These are phyloP conservation scores for Leccinellum rugosiceps DNA, from an alignment of 768 basidiomycete genomes.

Conservation along the genomic window DNA sequence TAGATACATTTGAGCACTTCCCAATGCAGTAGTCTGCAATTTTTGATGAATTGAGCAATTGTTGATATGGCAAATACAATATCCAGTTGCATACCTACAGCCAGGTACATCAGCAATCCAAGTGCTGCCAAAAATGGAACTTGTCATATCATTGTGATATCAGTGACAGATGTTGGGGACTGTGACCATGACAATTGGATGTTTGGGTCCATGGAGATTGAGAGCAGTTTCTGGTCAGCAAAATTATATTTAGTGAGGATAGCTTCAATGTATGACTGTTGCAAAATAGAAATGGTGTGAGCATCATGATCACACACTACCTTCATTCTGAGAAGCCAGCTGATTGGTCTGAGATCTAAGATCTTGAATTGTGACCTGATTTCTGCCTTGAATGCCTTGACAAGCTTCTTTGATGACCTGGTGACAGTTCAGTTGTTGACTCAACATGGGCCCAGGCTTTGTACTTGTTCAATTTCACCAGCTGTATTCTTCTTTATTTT, in stretches of 20 bases:
- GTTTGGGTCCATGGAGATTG: constrained; percentile 32
- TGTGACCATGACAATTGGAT: constrained; percentile 18
- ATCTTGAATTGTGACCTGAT: not conserved
- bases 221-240: constrained; percentile 21
- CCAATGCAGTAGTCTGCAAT: not conserved
- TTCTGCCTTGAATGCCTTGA: not conserved
- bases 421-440: constrained; percentile 15
- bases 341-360: not conserved
- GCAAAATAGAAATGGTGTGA: not conserved
- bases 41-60: not conserved
- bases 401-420: not conserved
- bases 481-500: too few species aligned
- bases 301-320: not conserved
- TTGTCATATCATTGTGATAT: constrained; percentile 21
- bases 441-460: constrained; percentile 2
- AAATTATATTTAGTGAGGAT: constrained; percentile 31
- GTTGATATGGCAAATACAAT: not conserved
- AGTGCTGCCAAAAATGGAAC: constrained; percentile 25
- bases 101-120: not conserved
- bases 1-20: not conserved
- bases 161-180: constrained; percentile 19
- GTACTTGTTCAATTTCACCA: too few species aligned
- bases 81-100: not conserved
- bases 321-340: constrained; percentile 10
- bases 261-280: constrained; percentile 27